Evolutionary conservation across 495 filamentous ascomycete genomes (phyloP).

Genomic region (Hypoxylon subgilvum): DNA sequence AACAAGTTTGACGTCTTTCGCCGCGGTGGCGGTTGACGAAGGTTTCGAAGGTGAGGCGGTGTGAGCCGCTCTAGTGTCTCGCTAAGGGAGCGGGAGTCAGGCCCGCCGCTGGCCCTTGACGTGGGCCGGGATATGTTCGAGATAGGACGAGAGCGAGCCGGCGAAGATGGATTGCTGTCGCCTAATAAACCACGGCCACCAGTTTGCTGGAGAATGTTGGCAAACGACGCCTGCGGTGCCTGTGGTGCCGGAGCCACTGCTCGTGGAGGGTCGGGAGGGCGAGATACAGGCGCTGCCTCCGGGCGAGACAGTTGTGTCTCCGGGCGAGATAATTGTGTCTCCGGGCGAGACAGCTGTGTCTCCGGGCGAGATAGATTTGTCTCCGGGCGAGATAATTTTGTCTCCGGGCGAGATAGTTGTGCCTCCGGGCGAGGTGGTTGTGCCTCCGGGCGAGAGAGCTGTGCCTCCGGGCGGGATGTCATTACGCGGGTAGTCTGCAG

Average conservation of each 20-base stretch:
- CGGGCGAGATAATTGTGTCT: constrained; percentile 50
- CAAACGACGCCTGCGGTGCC: constrained; percentile 40
- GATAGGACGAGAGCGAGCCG: constrained; percentile 41
- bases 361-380: constrained; percentile 49
- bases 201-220: constrained; percentile 41
- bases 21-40: constrained; percentile 42
- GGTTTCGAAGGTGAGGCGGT: constrained; percentile 39
- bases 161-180: constrained; percentile 44
- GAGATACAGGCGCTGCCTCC: constrained; percentile 47
- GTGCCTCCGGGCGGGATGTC: too few species aligned
- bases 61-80: constrained; percentile 43
- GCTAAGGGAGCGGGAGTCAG: constrained; percentile 50
- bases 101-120: constrained; percentile 39
- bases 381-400: constrained; percentile 47
- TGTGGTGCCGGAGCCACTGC: constrained; percentile 43
- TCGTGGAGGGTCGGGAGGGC: constrained; percentile 52
- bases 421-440: constrained; percentile 48
- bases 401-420: constrained; percentile 49
- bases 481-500: constrained; percentile 34
- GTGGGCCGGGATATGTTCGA: constrained; percentile 41
- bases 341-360: constrained; percentile 46
- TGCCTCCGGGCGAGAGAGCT: too few species aligned
- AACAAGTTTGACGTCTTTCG: constrained; percentile 57
- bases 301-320: constrained; percentile 44
- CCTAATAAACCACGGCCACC: constrained; percentile 40